Evolutionary conservation across 2,329 filamentous ascomycete genomes (phyloP).

Genomic region (Monilinia laxa): DNA sequence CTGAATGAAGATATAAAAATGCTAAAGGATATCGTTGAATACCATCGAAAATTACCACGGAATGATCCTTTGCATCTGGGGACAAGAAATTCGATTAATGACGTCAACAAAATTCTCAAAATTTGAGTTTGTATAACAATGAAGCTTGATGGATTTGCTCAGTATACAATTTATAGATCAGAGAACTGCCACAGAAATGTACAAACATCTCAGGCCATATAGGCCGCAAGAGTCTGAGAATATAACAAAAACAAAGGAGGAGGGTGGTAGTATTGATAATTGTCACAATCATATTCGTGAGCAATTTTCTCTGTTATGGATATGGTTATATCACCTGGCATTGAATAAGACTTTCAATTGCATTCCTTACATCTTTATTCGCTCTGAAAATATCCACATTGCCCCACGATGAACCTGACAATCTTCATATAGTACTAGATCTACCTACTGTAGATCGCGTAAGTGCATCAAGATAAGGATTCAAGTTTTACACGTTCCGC

Average conservation of each 20-base stretch:
- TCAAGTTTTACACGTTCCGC: neutral
- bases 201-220: neutral
- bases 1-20: too few relatives aligned
- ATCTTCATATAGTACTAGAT: neutral
- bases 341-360: neutral
- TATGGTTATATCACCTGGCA: too few relatives aligned
- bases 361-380: conserved; percentile 7
- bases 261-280: neutral
- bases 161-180: neutral
- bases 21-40: neutral
- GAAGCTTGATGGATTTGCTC: neutral
- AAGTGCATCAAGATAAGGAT: neutral
- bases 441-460: neutral
- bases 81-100: neutral
- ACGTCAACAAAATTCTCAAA: neutral
- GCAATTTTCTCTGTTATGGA: neutral
- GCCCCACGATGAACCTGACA: neutral
- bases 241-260: conserved; percentile 1
- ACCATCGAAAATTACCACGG: neutral
- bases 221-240: conserved; percentile 2
- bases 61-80: neutral
- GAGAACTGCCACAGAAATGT: neutral
- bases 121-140: neutral
- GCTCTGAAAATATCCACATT: neutral
- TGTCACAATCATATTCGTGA: neutral